Evolutionary conservation across 2,329 filamentous ascomycete species (phyloP).

Genomic region (Calycina marina): DNA sequence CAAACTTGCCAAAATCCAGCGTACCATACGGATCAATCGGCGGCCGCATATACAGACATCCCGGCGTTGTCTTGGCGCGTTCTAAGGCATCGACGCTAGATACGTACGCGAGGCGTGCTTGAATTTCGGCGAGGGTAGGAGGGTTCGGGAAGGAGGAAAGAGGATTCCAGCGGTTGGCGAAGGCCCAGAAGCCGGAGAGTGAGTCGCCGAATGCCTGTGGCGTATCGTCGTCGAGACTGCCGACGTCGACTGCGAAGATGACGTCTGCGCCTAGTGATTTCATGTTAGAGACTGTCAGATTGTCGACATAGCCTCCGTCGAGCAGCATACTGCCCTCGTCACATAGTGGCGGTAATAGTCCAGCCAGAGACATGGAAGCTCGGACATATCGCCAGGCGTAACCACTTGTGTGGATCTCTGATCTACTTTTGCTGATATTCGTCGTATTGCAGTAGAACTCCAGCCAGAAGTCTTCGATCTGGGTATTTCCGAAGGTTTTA

Average conservation of each 20-base stretch:
- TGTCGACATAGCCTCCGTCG: slow-evolving; percentile 94
- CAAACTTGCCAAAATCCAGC: slow-evolving; percentile 91
- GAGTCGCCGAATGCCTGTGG: slow-evolving; percentile 91
- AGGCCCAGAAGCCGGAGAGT: slow-evolving; percentile 87
- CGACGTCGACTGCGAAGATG: slow-evolving; percentile 93
- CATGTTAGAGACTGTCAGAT: slow-evolving; percentile 94
- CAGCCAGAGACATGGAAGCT: slow-evolving; percentile 92
- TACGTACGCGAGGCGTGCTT: slow-evolving; percentile 87
- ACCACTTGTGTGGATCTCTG: slow-evolving; percentile 86
- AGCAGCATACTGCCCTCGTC: slow-evolving; percentile 95
- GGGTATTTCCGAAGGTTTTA: slow-evolving; percentile 91
- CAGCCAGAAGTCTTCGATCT: slow-evolving; percentile 98
- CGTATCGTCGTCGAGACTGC: slow-evolving; percentile 77
- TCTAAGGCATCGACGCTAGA: slow-evolving; percentile 90
- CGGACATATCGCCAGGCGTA: slow-evolving; percentile 97
- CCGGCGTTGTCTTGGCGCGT: slow-evolving; percentile 76
- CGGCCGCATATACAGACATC: slow-evolving; percentile 92
- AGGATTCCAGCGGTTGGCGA: slow-evolving; percentile 93
- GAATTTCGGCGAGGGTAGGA: slow-evolving; percentile 88
- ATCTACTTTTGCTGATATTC: slow-evolving; percentile 87
- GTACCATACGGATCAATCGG: slow-evolving; percentile 90
- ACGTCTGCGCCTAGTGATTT: slow-evolving; percentile 83
- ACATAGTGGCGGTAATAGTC: slow-evolving; percentile 81
- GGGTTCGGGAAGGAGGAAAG: slow-evolving; percentile 82
- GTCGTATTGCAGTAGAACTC: slow-evolving; percentile 99